Evolutionary conservation across 441 rosid genomes (phyloP), one percentile per base, ranked within the genome.

Genomic region (Cnidoscolus chayamansa): DNA sequence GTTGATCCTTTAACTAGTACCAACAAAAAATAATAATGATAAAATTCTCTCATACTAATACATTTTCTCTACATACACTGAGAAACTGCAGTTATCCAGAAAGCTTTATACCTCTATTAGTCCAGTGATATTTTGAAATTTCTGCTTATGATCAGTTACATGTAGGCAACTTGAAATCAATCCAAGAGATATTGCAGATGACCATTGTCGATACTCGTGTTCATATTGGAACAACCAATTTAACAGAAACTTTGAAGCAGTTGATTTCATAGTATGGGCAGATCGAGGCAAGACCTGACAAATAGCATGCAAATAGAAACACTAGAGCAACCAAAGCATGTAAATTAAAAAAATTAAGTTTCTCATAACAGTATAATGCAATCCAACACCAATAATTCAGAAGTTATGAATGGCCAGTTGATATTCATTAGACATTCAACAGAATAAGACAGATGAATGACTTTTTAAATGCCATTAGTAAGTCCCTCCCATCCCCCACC

Each of bases 191-290:
- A 94, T 82, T 77, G 90, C 94, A 72, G 99, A 94, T 50, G 97
- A 85, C 99, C 97, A 94, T 75, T 94, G 97, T 81, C 94, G 90
- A 78, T 92, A 86, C 78, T 94, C 97, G 81, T 90, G 97, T 71
- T 92, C 92, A 80, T 86, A 83, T 83, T 90, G 88, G 82, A 83
- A 86, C 79, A 94, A 76, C 97, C 96, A 90, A 71, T 81, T 85
- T 81, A 90, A 63, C 40, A 94, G 87, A 86, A 89, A 94, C 82
- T 86, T 89, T 32, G 97, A 92, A 66, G 90, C 97, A 79, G 91
- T 74, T 68, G 97, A 84, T 78, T 88, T 87, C 31, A 86, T 81
- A 53, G 81, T 76, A 86, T 94, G 93, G 71, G 85, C 87, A 84
- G 97, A 88, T 57, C 94, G 82, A 79, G 97, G 97, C 91, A 94